Base-by-base conservation (phyloP, 495 filamentous ascomycete genomes). In the Astrothelium macrocarpum region DNA sequence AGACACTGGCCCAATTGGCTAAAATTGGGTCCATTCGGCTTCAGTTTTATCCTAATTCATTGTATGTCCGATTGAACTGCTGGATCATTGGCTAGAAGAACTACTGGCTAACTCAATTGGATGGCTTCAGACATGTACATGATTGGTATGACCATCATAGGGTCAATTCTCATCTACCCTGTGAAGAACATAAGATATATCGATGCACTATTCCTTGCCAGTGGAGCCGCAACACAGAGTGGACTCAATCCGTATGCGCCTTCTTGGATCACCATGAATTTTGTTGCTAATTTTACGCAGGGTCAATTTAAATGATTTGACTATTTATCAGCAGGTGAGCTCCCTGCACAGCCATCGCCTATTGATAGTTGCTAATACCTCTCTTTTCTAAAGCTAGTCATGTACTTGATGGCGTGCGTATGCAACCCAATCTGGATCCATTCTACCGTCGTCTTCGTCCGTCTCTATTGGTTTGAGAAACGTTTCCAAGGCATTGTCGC, bases 401-500 rank as follows among this genome's bases (percentile, higher is more conserved):
- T 89, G 25, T 75, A 87, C 1, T 74, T 88, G 0, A 66, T 92
- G 26, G 83, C 87, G 4, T 75, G 67, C 66, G 46, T 77, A 31
- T 71, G 67, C 34, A 98, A 91, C 53, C 94, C 94, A 2, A 96
- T 98, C 65, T 88, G 89, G 62, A 93, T 98, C 74, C 85, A 96
- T 72, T 81, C 87, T 7, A 86, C 83, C 32, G 88, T 97, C 32
- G 93, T 97, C 0, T 95, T 95, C 68, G 78, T 97, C 25, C 88
- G 94, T 1, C 77, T 97, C 3, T 96, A 96, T 75, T 97, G 92
- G 93, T 98, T 98, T 69, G 92, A 97, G 76, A 96, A 92, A 71
- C 84, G 91, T 2, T 96, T 98, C 68, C 85, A 91, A 73, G 77
- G 87, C 66, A 80, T 97, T 58, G 91, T 86, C 32, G 80, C 76